Evolutionary conservation across 1,139 yeast genomes (phyloP).

Genomic region (Sugiyamaella pinicola): DNA sequence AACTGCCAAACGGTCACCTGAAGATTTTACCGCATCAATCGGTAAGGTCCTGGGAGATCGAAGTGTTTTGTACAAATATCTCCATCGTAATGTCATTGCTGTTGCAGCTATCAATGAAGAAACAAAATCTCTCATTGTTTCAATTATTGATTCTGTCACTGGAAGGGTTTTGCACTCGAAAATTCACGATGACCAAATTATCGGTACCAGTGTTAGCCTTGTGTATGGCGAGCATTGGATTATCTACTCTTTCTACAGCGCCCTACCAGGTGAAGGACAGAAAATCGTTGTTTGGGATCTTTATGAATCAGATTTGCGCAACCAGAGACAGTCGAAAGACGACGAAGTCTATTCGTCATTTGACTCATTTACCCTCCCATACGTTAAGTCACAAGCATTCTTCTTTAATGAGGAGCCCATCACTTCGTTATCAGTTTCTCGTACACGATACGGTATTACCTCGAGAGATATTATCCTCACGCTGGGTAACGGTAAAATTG

Average conservation of each 20-base stretch:
- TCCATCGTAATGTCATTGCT: constrained; percentile 69
- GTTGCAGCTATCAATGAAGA: constrained; percentile 51
- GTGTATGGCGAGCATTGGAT: constrained; percentile 85
- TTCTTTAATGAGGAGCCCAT: constrained; percentile 58
- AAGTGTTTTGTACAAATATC: constrained; percentile 79
- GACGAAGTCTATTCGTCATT: constrained; percentile 45
- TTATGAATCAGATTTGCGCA: constrained; percentile 62
- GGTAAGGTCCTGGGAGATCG: constrained; percentile 74
- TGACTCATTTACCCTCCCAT: constrained; percentile 47
- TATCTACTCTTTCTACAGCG: constrained; percentile 64
- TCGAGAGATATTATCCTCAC: constrained; percentile 65
- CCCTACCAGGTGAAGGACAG: constrained; percentile 55
- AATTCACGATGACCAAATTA: constrained; percentile 44
- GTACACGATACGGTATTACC: constrained; percentile 74
- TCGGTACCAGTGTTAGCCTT: constrained; percentile 48
- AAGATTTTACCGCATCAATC: constrained; percentile 58
- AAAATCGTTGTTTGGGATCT: constrained; percentile 74
- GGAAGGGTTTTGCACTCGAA: constrained; percentile 62
- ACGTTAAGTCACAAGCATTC: constrained; percentile 56
- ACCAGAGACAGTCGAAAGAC: constrained; percentile 43
- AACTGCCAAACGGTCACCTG: constrained; percentile 47
- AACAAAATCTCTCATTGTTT: constrained; percentile 44
- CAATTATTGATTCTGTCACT: constrained; percentile 65
- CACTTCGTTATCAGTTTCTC: constrained; percentile 55
- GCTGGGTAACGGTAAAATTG: constrained; percentile 62